A percentile compares a stretch with the other conserved stretches of the same genome.
Evolutionary conservation across 768 basidiomycete genomes (phyloP).

Genomic region (Gymnopilus junonius): DNA sequence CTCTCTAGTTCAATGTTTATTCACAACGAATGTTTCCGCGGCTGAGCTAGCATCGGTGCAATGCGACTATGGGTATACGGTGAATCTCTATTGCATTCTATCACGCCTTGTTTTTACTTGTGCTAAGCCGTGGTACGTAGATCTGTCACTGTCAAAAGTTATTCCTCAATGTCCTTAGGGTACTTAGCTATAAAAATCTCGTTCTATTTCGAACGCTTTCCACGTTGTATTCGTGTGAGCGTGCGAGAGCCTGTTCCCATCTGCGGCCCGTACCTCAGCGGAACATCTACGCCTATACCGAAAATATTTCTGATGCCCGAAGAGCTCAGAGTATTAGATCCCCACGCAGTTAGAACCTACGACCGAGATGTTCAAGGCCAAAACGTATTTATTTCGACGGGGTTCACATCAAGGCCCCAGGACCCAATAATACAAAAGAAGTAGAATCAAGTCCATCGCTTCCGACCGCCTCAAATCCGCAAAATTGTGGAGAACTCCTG

Average conservation of each 20-base stretch:
- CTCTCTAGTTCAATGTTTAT: background rate
- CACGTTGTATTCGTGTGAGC: background rate
- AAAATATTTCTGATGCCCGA: background rate
- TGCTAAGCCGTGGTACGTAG: background rate
- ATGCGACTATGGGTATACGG: background rate
- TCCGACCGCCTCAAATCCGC: constrained; percentile 2
- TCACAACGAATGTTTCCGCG: background rate
- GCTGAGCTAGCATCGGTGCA: background rate
- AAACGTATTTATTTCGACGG: background rate
- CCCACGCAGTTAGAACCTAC: background rate
- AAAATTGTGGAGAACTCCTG: background rate
- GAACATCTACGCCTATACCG: constrained; percentile 1
- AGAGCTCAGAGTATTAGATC: background rate
- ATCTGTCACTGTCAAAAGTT: background rate
- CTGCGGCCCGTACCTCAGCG: background rate
- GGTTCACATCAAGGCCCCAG: background rate
- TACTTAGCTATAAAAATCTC: background rate
- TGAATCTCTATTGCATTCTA: background rate
- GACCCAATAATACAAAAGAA: background rate
- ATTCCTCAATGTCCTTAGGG: background rate
- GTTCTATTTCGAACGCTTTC: background rate
- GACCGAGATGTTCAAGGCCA: background rate
- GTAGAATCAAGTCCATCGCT: background rate
- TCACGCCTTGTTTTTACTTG: background rate
- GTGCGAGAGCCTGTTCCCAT: background rate